These are phyloP conservation scores for Sorghum bicolor DNA, from an alignment of 176 grass and related monocot genomes.

Conservation along the genomic window DNA sequence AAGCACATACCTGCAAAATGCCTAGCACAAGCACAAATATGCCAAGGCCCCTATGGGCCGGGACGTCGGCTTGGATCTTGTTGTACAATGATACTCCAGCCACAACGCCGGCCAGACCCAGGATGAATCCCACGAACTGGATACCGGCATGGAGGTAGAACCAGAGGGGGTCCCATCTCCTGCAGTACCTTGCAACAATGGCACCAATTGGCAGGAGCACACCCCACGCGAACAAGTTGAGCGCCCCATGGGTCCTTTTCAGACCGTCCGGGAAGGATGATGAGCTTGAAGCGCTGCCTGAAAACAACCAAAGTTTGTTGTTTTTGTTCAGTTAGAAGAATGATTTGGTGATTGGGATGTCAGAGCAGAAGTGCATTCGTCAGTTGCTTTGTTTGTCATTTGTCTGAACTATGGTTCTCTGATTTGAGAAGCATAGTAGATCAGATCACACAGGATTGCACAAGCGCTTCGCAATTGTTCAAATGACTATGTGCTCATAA, in stretches of 20 bases:
- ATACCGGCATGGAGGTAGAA: slow-evolving; percentile 83
- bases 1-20: slow-evolving; percentile 70
- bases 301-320: neutral
- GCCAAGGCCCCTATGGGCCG: slow-evolving; percentile 76
- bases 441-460: slow-evolving; percentile 19
- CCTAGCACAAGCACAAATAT: slow-evolving; percentile 92
- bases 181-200: slow-evolving; percentile 80
- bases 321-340: neutral
- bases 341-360: neutral
- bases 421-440: neutral
- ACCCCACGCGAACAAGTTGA: slow-evolving; percentile 88
- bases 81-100: slow-evolving; percentile 75
- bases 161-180: slow-evolving; percentile 81
- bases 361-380: neutral
- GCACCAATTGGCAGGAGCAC: slow-evolving; percentile 84
- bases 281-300: slow-evolving; percentile 62
- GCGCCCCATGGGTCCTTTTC: slow-evolving; percentile 82
- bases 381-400: neutral
- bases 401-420: slow-evolving; percentile 1
- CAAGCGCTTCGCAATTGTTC: neutral
- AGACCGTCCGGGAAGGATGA: slow-evolving; percentile 57
- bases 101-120: slow-evolving; percentile 74
- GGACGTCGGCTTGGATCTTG: slow-evolving; percentile 75
- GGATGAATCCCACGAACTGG: slow-evolving; percentile 83
- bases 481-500: neutral